These are phyloP conservation scores for Recurvomyces mirabilis DNA, from an alignment of 495 filamentous ascomycete species.

Conservation along the genomic window DNA sequence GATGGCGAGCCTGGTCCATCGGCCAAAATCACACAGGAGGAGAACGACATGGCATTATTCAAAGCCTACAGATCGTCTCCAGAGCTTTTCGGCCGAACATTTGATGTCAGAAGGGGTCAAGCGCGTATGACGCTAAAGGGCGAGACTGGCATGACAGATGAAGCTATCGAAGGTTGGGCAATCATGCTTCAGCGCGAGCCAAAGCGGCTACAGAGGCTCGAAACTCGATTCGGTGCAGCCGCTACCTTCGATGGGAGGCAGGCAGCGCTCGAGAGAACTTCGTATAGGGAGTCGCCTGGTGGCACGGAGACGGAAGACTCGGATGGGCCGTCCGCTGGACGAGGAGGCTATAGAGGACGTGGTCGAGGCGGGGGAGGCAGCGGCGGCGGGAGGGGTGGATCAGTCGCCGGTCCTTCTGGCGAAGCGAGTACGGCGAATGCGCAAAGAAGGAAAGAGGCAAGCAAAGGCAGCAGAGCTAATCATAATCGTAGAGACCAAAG, in stretches of 20 bases:
- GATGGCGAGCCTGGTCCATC: conserved; percentile 23
- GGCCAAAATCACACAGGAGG: conserved; percentile 13
- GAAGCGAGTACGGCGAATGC: conserved; percentile 47
- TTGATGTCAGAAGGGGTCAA: conserved; percentile 51
- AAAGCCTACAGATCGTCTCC: conserved; percentile 50
- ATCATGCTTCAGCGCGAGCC: conserved; percentile 69
- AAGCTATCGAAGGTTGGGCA: conserved; percentile 88
- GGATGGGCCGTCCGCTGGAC: conserved; percentile 30
- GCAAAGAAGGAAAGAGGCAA: conserved; percentile 51
- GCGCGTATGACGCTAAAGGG: conserved; percentile 52
- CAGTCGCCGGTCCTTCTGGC: conserved; percentile 45
- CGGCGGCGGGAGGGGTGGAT: conserved; percentile 41
- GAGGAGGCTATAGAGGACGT: conserved; percentile 39
- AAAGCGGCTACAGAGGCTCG: conserved; percentile 50
- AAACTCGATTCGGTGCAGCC: conserved; percentile 46
- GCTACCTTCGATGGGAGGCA: conserved; percentile 47
- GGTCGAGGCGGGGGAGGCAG: conserved; percentile 38
- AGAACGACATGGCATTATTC: conserved; percentile 47
- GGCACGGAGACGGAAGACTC: conserved; percentile 38
- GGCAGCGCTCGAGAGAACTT: conserved; percentile 46
- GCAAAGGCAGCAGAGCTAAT: conserved; percentile 38
- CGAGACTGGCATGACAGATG: conserved; percentile 82
- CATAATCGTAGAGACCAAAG: conserved; percentile 35
- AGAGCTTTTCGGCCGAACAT: conserved; percentile 56
- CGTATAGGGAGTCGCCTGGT: conserved; percentile 43